Percentiles rank a stretch among this genome's conserved stretches.
Evolutionary conservation across 2,329 filamentous ascomycete genomes (phyloP).

Genomic region (Verticillium longisporum): DNA sequence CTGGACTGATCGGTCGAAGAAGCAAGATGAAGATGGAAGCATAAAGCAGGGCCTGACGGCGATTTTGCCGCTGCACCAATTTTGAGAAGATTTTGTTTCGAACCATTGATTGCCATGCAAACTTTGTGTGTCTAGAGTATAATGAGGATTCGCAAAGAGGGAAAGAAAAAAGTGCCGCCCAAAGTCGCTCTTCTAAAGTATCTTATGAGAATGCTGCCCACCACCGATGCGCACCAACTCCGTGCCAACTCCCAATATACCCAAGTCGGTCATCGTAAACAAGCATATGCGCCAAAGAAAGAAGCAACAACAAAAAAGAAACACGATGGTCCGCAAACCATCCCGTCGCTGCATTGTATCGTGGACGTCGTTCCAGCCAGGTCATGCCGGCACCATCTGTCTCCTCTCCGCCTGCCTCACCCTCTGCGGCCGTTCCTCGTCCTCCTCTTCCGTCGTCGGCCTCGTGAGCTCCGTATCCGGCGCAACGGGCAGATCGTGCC

Average conservation of each 20-base stretch:
- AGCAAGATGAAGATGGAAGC: background rate
- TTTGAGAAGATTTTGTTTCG: no score
- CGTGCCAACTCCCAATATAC: background rate
- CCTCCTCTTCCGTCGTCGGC: constrained; percentile 8
- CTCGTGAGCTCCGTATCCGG: constrained; percentile 25
- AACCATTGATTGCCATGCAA: no score
- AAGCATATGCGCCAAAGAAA: background rate
- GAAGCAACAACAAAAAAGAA: background rate
- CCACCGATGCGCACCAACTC: background rate
- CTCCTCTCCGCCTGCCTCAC: constrained; percentile 24
- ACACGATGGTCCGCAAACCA: background rate
- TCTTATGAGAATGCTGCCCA: background rate
- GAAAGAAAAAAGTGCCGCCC: background rate
- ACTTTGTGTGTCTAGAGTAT: background rate
- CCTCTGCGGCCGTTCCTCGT: constrained; percentile 5
- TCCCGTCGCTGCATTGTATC: background rate
- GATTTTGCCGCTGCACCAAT: background rate
- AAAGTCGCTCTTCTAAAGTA: background rate
- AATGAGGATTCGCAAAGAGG: background rate
- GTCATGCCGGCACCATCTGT: constrained; percentile 30
- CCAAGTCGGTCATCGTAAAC: background rate
- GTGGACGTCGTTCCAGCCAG: background rate
- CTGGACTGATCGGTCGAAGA: background rate
- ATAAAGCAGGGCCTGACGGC: background rate
- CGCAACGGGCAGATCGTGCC: constrained; percentile 17